phyloP scores from a whole-genome alignment of 805 yeast species.

The Candida parachauliodes region DNA sequence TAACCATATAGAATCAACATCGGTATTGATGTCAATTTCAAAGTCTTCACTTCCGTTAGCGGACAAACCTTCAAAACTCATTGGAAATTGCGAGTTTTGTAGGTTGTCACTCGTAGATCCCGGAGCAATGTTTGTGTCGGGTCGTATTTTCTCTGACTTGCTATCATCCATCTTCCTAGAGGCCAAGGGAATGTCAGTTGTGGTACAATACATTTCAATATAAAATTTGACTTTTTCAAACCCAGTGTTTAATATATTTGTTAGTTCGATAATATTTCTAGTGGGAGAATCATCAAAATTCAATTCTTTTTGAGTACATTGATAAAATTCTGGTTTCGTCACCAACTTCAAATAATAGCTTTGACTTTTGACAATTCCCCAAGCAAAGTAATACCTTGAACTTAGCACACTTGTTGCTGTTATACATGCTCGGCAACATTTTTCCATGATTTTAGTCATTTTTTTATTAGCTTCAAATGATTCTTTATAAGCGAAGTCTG shows the following conservation, averaged over 20 bases:
- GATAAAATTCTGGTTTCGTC: slow-evolving; percentile 21
- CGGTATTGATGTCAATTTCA: slow-evolving; percentile 16
- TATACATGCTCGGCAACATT: slow-evolving; percentile 12
- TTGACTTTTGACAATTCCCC: slow-evolving; percentile 62
- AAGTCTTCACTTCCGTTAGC: slow-evolving; percentile 16
- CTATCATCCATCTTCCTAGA: slow-evolving; percentile 2
- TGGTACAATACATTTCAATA: slow-evolving; percentile 6
- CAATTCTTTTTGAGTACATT: slow-evolving; percentile 4
- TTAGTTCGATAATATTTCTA: slow-evolving; percentile 9
- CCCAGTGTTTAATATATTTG: slow-evolving; percentile 1
- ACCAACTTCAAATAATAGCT: slow-evolving; percentile 36
- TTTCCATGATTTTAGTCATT: slow-evolving; percentile 10
- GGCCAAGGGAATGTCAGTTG: slow-evolving; percentile 4
- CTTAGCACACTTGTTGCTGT: slow-evolving; percentile 39
- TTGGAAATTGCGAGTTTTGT: neutral
- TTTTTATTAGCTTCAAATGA: slow-evolving; percentile 9
- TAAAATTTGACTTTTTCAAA: slow-evolving; percentile 4
- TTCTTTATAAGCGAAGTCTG: slow-evolving; percentile 7
- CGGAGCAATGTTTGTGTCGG: neutral
- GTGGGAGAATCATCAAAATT: slow-evolving; percentile 5
- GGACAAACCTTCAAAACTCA: too few species aligned
- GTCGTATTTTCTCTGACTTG: neutral
- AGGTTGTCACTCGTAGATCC: neutral
- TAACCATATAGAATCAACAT: slow-evolving; percentile 28
- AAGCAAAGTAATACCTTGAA: slow-evolving; percentile 60